Evolutionary conservation across 2,329 filamentous ascomycete species (phyloP).

Genomic region (Talaromyces albobiverticillius): DNA sequence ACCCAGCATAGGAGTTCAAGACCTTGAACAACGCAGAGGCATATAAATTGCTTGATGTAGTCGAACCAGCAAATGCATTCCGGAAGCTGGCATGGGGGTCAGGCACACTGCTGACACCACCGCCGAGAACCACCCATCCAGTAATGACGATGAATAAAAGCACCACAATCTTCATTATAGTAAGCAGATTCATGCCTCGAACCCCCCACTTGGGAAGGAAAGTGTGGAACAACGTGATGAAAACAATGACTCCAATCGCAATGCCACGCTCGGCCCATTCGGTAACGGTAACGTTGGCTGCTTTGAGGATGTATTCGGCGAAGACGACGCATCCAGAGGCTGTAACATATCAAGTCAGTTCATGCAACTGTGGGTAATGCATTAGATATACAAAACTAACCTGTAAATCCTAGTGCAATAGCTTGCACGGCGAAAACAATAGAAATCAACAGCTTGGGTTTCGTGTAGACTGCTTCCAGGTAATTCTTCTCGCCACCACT

Average conservation of each 20-base stretch:
- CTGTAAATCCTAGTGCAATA: constrained; percentile 44
- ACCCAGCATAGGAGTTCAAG: constrained; percentile 56
- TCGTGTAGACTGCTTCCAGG: constrained; percentile 46
- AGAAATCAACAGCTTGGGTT: constrained; percentile 45
- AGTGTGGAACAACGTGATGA: constrained; percentile 43
- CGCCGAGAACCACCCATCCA: constrained; percentile 30
- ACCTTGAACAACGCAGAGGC: constrained; percentile 56
- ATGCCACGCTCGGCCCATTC: constrained; percentile 27
- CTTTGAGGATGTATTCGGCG: constrained; percentile 24
- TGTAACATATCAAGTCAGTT: constrained; percentile 1
- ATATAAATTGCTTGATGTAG: constrained; percentile 40
- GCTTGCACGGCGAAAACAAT: constrained; percentile 49
- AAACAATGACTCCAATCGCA: constrained; percentile 24
- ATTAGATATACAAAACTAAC: constrained; percentile 39
- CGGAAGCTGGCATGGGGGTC: constrained; percentile 15
- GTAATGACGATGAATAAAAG: constrained; percentile 31
- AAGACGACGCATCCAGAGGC: constrained; percentile 25
- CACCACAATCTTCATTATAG: constrained; percentile 46
- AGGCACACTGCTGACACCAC: constrained; percentile 11
- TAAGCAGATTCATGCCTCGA: constrained; percentile 44
- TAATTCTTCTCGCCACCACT: constrained; percentile 49
- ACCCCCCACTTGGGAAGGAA: constrained; percentile 39
- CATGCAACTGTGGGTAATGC: constrained; percentile 21
- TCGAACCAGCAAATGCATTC: constrained; percentile 15
- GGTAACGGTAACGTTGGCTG: constrained; percentile 21